phyloP scores from a whole-genome alignment of 768 basidiomycete genomes.

The Lentinus brumalis region DNA sequence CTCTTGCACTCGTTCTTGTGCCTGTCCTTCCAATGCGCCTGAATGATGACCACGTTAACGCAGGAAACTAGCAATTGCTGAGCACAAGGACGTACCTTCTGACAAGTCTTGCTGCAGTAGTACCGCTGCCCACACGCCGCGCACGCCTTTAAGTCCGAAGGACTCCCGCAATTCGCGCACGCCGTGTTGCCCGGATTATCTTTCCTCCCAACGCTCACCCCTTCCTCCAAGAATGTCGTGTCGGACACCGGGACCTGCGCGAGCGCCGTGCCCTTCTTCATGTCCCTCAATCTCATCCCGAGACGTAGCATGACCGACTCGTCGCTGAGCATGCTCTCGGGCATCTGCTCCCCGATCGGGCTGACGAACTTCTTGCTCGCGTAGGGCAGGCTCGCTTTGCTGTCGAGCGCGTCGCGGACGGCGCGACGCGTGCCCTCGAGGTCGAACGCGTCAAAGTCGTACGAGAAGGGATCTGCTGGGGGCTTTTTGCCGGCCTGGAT shows the following conservation, averaged over 20 bases:
- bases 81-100: slow-evolving; percentile 1
- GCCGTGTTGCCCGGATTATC: slow-evolving; percentile 9
- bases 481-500: background rate
- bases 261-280: slow-evolving; percentile 6
- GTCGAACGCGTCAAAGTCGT: slow-evolving; percentile 12
- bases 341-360: background rate
- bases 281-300: background rate
- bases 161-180: slow-evolving; percentile 14
- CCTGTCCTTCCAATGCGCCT: slow-evolving; percentile 7
- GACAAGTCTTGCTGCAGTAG: slow-evolving; percentile 9
- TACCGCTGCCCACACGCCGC: slow-evolving; percentile 8
- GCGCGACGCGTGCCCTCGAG: slow-evolving; percentile 2
- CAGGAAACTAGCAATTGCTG: background rate
- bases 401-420: slow-evolving; percentile 2
- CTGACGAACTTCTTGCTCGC: slow-evolving; percentile 5
- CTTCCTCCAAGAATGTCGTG: slow-evolving; percentile 4
- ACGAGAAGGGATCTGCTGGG: background rate
- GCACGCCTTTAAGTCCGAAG: slow-evolving; percentile 8
- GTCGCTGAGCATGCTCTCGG: background rate
- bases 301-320: background rate
- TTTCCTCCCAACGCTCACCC: background rate
- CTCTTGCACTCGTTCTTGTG: slow-evolving; percentile 13
- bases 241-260: background rate
- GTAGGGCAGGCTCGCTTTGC: slow-evolving; percentile 4
- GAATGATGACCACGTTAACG: background rate